Evolutionary conservation across 306 rosid genomes (phyloP).

Genomic region (Quercus ilex): DNA sequence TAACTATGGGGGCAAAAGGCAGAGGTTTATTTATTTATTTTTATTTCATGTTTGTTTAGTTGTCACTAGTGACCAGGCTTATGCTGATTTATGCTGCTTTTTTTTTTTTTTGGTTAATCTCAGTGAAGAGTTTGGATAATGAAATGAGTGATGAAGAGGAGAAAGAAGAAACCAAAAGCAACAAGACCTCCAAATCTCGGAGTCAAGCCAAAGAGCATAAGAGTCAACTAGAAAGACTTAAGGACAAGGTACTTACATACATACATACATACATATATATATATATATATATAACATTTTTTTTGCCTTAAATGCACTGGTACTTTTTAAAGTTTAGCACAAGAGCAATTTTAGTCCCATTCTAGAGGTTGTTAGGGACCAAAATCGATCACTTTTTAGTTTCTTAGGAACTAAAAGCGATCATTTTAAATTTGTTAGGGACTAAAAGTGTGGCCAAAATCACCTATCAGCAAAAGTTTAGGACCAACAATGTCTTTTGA

Average conservation of each 20-base stretch:
- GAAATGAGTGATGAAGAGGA: slow-evolving; percentile 19
- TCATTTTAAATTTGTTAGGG: too few species aligned
- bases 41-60: neutral
- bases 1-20: neutral
- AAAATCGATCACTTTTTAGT: too few species aligned
- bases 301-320: too few species aligned
- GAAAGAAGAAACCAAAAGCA: slow-evolving; percentile 21
- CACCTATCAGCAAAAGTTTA: too few species aligned
- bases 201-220: slow-evolving; percentile 60
- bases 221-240: slow-evolving; percentile 63
- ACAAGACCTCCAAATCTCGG: slow-evolving; percentile 24
- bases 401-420: too few species aligned
- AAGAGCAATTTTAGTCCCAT: too few species aligned
- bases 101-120: neutral
- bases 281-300: too few species aligned
- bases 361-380: too few species aligned
- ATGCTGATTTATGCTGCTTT: neutral
- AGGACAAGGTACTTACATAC: slow-evolving; percentile 43
- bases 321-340: too few species aligned
- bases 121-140: slow-evolving; percentile 29
- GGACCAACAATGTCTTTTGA: too few species aligned
- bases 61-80: neutral
- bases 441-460: too few species aligned
- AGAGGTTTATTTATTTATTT: neutral
- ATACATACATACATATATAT: too few species aligned